Base-by-base conservation (phyloP, 495 filamentous ascomycete genomes). In the Daldinia grandis region DNA sequence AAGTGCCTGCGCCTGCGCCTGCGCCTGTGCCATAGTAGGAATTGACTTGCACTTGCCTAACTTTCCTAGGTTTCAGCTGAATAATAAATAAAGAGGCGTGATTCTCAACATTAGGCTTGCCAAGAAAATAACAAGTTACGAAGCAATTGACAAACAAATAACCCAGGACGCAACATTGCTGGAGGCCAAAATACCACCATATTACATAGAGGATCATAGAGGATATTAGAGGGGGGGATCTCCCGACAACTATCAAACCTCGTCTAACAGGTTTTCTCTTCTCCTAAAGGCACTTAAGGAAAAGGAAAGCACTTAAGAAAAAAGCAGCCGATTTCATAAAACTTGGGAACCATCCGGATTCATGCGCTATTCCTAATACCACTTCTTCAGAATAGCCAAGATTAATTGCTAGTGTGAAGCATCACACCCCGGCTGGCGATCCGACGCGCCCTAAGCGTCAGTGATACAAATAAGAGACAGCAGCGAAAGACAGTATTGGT, bases 361-460 rank as follows among this genome's bases (percentile, higher is more conserved):
- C 7, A 67, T 72, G 54, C 59, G 47, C 35, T 59, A 31, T 47
- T 49, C 51, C 58, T 35, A 37, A 31, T 56, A 19, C 42, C 55
- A 25, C 27, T 51, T 63, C 44, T 24, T 44, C 58, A 53, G 30
- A 62, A 51, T 10, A 64, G 64, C 64, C 69, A 64, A 64, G 69
- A 31, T 62, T 64, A 24, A 68, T 53, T 15, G 9, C 61, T 66
- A 60, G 70, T 64, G 55, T 60, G 35, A 64, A 65, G 64, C 53
- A 68, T 74, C 58, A 6, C 40, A 74, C 62, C 64, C 71, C n/a
- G 58, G 62, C 21, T 61, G 71, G 54, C 63, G 71, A 74, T 74
- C 71, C 60, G 47, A 73, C 71, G 64, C 66, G 51, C 31, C 42
- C 28, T 27, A 30, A 70, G 57, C 53, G 62, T 58, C n/a, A n/a